phyloP scores from a whole-genome alignment of 495 filamentous ascomycete genomes.

The Penicillium canariense region DNA sequence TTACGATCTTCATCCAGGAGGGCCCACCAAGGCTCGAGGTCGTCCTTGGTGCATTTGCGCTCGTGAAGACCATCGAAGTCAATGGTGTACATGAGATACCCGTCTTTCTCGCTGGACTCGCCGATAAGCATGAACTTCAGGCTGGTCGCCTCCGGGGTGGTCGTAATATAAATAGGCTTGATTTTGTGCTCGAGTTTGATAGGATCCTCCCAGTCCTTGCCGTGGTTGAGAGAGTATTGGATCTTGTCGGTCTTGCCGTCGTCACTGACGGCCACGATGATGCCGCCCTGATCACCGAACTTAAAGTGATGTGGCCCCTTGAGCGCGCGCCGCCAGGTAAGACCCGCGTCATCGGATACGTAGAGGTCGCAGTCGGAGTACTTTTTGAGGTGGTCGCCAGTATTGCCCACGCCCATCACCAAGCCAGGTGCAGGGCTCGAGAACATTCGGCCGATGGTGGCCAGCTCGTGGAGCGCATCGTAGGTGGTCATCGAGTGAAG shows the following conservation, averaged over 20 bases:
- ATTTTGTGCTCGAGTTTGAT: conserved; percentile 61
- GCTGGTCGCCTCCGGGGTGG: conserved; percentile 84
- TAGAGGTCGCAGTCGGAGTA: conserved; percentile 73
- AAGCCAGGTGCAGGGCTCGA: conserved; percentile 91
- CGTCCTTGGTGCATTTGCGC: conserved; percentile 70
- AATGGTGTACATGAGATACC: conserved; percentile 63
- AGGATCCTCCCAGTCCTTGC: conserved; percentile 66
- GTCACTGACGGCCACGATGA: conserved; percentile 78
- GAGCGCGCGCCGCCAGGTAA: conserved; percentile 72
- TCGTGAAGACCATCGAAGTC: conserved; percentile 84
- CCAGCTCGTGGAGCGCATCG: conserved; percentile 31
- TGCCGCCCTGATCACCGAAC: conserved; percentile 86
- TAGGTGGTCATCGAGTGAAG: conserved; percentile 84
- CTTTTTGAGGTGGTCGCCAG: conserved; percentile 63
- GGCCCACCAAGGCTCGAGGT: conserved; percentile 87
- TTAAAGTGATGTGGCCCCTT: conserved; percentile 91
- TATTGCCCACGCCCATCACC: conserved; percentile 90
- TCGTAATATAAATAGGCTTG: conserved; percentile 68
- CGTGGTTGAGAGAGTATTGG: conserved; percentile 82
- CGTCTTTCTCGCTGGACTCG: conserved; percentile 33
- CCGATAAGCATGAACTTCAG: conserved; percentile 80
- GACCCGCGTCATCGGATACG: conserved; percentile 86
- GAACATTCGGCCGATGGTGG: conserved; percentile 79
- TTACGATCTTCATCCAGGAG: conserved; percentile 75
- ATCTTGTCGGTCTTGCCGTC: conserved; percentile 61